Evolutionary conservation across 805 yeast species (phyloP).

Genomic region (Candida michaelii): DNA sequence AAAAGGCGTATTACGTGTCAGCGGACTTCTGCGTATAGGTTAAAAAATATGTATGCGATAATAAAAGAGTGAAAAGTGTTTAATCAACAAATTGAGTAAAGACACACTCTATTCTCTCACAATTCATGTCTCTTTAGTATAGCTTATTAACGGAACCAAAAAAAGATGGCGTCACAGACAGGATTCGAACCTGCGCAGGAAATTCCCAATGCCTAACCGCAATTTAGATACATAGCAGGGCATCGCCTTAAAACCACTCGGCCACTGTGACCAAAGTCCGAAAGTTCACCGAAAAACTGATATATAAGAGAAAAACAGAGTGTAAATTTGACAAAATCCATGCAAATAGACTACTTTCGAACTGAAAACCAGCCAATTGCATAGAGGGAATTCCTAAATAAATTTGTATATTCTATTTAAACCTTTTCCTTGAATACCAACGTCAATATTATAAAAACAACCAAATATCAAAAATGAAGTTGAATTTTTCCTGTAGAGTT

Average conservation of each 20-base stretch:
- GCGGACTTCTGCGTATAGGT: too few relatives aligned
- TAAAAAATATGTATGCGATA: too few relatives aligned
- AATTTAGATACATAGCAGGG: constrained; percentile 60
- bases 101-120: too few relatives aligned
- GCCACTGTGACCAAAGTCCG: constrained; percentile 62
- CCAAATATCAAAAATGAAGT: constrained; percentile 28
- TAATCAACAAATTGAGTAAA: too few relatives aligned
- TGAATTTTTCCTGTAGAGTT: constrained; percentile 14
- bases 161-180: constrained; percentile 87
- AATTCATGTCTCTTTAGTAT: too few relatives aligned
- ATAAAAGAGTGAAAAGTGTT: too few relatives aligned
- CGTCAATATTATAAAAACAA: constrained; percentile 8
- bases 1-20: too few relatives aligned
- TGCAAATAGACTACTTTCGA: too few relatives aligned
- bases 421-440: too few relatives aligned
- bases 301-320: neutral
- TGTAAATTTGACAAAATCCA: neutral
- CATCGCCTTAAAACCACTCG: constrained; percentile 90
- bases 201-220: constrained; percentile 46
- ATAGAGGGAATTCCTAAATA: too few relatives aligned
- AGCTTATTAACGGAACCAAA: neutral
- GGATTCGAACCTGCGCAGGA: constrained; percentile 98
- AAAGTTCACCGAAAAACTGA: neutral
- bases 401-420: too few relatives aligned
- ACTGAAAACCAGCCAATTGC: neutral